Evolutionary conservation across 208 protist species (phyloP), one percentile per base, ranked within the genome.

Genomic region (Giardia muris): DNA sequence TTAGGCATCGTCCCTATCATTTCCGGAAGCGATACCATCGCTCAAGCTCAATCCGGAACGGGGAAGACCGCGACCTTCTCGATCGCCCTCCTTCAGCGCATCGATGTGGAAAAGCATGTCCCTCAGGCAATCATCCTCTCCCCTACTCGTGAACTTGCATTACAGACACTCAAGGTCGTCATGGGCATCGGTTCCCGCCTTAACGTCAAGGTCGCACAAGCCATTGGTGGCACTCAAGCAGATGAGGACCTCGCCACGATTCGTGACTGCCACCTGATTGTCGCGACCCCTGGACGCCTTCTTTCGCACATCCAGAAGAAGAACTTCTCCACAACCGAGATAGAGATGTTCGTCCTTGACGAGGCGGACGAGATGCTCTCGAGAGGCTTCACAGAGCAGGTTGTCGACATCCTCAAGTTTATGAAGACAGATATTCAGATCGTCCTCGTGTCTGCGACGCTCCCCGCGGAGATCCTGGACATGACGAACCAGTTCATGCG

Each of bases 361-460:
- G 98, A 99, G 94, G 98, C 98, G 86, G 98, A 99, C 94, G 98
- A 99, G 94, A 98, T 99, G 97, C 96, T 99, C n/a, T 96, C 95
- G n/a, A 91, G 96, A 90, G 97, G 97, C 57, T 99, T 99, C 95
- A 98, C 98, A 93, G 97, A 98, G 42, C 97, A 99, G 95, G 98
- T 99, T 94, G 98, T 99, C 93, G 97, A 98, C 76, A 98, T 99
- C 93, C 99, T 98, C 96, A 95, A 96, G 87, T 97, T 95, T 92
- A 93, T 99, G 10, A 97, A 97, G 48, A 95, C 2, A 19, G 86
- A 93, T 0, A 48, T 94, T 0, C 94, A 96, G 76, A 96, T 99
- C 42, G 96, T 97, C 47, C 95, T 99, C 87, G 97, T 99, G 94
- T 98, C 97, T 67, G 98, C 98, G 92, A 99, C 98, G 67, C 96